These are phyloP conservation scores for Exophiala calicioides DNA, from an alignment of 2,329 filamentous ascomycete species.

Conservation along the genomic window DNA sequence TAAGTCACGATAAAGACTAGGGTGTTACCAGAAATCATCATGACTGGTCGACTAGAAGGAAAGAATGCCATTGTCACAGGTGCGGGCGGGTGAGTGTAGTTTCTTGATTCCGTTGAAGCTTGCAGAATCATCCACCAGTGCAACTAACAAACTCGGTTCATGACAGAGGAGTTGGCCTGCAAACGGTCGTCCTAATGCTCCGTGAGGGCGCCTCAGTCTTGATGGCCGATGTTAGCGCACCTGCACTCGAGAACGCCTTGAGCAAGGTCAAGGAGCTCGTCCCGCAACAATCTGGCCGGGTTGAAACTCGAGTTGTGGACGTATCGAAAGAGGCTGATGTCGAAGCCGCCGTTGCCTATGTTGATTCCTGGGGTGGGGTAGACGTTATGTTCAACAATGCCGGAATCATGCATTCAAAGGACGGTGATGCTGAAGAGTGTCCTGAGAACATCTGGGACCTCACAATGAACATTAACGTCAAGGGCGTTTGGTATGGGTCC, in stretches of 20 bases:
- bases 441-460: slow-evolving; percentile 91
- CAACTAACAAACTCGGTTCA: not conserved
- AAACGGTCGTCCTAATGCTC: slow-evolving; percentile 85
- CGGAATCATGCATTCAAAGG: slow-evolving; percentile 88
- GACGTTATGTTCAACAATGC: slow-evolving; percentile 98
- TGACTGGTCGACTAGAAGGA: slow-evolving; percentile 55
- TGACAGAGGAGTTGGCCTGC: slow-evolving; percentile 73
- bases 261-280: slow-evolving; percentile 73
- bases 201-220: slow-evolving; percentile 83
- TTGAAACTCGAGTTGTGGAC: slow-evolving; percentile 61
- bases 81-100: slow-evolving; percentile 48
- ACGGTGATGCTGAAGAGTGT: slow-evolving; percentile 77
- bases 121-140: too few relatives aligned
- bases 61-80: slow-evolving; percentile 58
- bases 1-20: too few relatives aligned
- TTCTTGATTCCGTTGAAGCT: slow-evolving; percentile 42
- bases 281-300: slow-evolving; percentile 54
- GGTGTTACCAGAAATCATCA: slow-evolving; percentile 64
- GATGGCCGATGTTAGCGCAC: slow-evolving; percentile 79
- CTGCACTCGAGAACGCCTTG: slow-evolving; percentile 73
- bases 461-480: slow-evolving; percentile 92
- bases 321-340: slow-evolving; percentile 83
- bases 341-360: slow-evolving; percentile 68
- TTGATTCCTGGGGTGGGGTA: slow-evolving; percentile 81
- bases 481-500: slow-evolving; percentile 94